These are phyloP conservation scores for Geranium rotundifolium DNA, from an alignment of 345 rosid genomes.

Conservation along the genomic window DNA sequence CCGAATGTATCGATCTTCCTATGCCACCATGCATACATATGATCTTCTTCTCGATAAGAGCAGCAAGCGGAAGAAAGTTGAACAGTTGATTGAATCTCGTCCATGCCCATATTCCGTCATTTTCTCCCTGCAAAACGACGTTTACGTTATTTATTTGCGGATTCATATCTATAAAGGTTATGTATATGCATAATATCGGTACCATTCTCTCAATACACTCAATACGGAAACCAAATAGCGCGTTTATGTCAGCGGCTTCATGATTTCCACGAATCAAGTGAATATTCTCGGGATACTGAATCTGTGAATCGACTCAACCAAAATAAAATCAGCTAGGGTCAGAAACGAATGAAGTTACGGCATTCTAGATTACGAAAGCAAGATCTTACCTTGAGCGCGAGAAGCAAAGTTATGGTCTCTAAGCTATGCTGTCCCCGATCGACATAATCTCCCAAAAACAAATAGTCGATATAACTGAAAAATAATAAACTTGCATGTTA, in stretches of 20 bases:
- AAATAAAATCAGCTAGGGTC: background rate
- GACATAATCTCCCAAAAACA: slow-evolving; percentile 94
- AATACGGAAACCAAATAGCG: slow-evolving; percentile 89
- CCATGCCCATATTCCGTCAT: slow-evolving; percentile 98
- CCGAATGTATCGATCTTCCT: slow-evolving; percentile 88
- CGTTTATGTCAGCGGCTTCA: slow-evolving; percentile 97
- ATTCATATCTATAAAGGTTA: slow-evolving; percentile 1
- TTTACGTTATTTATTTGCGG: slow-evolving; percentile 3
- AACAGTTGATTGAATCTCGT: slow-evolving; percentile 93
- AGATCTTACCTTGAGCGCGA: slow-evolving; percentile 80
- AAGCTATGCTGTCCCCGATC: slow-evolving; percentile 98
- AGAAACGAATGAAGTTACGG: too few relatives aligned
- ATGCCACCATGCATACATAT: slow-evolving; percentile 99
- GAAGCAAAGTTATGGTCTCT: slow-evolving; percentile 92
- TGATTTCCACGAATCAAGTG: slow-evolving; percentile 97
- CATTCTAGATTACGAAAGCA: background rate
- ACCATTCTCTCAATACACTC: slow-evolving; percentile 99
- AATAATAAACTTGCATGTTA: background rate
- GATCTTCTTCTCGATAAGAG: slow-evolving; percentile 91
- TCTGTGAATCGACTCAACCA: slow-evolving; percentile 31
- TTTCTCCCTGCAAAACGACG: slow-evolving; percentile 52
- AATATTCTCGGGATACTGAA: slow-evolving; percentile 83
- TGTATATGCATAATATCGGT: background rate
- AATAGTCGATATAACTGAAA: slow-evolving; percentile 85
- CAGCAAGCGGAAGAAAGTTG: slow-evolving; percentile 89